A percentile compares a stretch with the other conserved stretches of the same genome.
Evolutionary conservation across 805 yeast genomes (phyloP).

Genomic region (Saccharomycodes ludwigii): DNA sequence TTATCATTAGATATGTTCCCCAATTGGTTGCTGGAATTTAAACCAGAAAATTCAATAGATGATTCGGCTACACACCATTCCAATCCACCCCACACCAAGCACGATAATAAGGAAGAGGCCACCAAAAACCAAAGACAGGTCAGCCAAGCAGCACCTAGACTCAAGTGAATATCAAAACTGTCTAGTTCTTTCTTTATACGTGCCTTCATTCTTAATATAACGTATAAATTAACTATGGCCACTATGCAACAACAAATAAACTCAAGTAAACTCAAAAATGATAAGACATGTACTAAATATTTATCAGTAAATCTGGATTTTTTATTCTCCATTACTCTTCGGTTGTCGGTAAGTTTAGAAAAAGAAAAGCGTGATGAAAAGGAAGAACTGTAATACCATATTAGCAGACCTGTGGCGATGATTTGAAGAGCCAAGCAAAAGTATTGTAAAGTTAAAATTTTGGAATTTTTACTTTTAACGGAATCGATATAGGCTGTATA

Average conservation of each 20-base stretch:
- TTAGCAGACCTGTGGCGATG: constrained; percentile 8
- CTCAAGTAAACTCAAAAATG: constrained; percentile 13
- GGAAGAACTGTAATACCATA: constrained; percentile 18
- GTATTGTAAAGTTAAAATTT: constrained; percentile 12
- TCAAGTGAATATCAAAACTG: constrained; percentile 17
- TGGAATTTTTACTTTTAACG: constrained; percentile 8
- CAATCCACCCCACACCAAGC: constrained; percentile 22
- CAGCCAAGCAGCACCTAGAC: constrained; percentile 17
- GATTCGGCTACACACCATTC: too few relatives aligned
- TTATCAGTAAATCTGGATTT: constrained; percentile 13
- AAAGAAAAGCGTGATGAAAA: too few relatives aligned
- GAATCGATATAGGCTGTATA: constrained; percentile 10
- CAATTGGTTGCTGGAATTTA: too few relatives aligned
- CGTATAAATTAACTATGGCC: constrained; percentile 10
- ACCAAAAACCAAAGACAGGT: constrained; percentile 14
- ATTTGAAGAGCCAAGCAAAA: constrained; percentile 9
- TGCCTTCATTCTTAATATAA: constrained; percentile 11
- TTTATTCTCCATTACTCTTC: constrained; percentile 16
- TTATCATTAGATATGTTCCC: too few relatives aligned
- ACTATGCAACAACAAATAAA: constrained; percentile 14
- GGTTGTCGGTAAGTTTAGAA: too few relatives aligned
- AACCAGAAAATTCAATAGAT: too few relatives aligned
- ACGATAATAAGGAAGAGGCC: constrained; percentile 12
- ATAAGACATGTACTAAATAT: constrained; percentile 15
- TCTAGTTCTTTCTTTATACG: constrained; percentile 15